phyloP scores from a whole-genome alignment of 2,329 filamentous ascomycete genomes.

The Tolypocladium tropicale region DNA sequence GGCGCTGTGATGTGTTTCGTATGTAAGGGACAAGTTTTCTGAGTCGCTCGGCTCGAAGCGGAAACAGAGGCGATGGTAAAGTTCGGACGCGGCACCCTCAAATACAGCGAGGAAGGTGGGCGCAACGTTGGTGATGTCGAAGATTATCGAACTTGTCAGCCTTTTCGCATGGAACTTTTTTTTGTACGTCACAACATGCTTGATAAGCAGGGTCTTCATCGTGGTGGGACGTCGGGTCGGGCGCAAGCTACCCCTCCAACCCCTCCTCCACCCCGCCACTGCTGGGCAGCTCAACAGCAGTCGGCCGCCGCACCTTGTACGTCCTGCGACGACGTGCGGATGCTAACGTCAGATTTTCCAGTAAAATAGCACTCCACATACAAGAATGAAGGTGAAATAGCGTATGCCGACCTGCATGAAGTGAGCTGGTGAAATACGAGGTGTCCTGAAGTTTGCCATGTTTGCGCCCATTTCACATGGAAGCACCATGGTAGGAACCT shows the following conservation, averaged over 20 bases:
- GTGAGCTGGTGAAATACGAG: too few species aligned
- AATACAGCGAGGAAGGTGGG: neutral
- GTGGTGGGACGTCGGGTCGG: neutral
- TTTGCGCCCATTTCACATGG: too few species aligned
- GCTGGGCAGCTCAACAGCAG: neutral
- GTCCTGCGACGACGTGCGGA: too few species aligned
- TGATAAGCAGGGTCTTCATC: neutral
- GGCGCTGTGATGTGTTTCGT: neutral
- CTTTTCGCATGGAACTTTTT: conserved; percentile 1
- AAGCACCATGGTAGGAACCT: too few species aligned
- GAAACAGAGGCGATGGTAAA: neutral
- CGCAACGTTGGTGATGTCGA: neutral
- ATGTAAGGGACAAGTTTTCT: neutral
- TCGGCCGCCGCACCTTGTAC: neutral
- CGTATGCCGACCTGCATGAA: neutral
- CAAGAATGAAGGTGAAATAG: too few species aligned
- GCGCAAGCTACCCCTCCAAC: neutral
- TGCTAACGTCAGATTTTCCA: too few species aligned
- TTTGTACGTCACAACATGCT: neutral
- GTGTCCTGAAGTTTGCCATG: too few species aligned
- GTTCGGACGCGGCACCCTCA: neutral
- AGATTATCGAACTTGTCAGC: neutral
- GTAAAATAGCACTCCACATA: too few species aligned
- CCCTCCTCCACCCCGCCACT: neutral
- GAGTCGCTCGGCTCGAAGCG: neutral